Evolutionary conservation across 768 basidiomycete species (phyloP).

Genomic region (Russula dissimulans): DNA sequence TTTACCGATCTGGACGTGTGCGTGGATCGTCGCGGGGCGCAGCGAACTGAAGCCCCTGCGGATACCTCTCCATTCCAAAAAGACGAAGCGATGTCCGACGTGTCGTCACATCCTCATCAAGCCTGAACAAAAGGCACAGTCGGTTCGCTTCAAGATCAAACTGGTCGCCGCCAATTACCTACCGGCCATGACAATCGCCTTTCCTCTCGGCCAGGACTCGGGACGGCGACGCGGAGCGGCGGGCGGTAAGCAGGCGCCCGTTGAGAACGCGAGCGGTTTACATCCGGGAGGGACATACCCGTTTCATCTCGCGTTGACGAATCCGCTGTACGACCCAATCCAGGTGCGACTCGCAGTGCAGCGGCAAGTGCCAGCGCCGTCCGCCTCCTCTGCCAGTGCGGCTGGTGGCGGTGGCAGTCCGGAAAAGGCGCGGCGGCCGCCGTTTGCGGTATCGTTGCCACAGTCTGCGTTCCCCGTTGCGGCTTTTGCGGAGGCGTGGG

Average conservation of each 20-base stretch:
- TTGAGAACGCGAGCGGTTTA: conserved; percentile 38
- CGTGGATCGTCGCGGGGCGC: conserved; percentile 7
- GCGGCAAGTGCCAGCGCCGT: conserved; percentile 35
- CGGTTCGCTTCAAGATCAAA: conserved; percentile 94
- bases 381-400: conserved; percentile 27
- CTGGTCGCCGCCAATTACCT: conserved; percentile 92
- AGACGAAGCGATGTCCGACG: conserved; percentile 88
- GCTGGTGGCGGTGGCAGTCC: conserved; percentile 21
- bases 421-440: conserved; percentile 56
- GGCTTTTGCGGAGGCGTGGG: conserved; percentile 95
- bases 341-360: conserved; percentile 81
- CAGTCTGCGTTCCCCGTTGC: conserved; percentile 71
- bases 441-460: conserved; percentile 76
- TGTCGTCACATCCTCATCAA: conserved; percentile 98
- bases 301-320: conserved; percentile 86
- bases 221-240: conserved; percentile 29
- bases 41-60: conserved; percentile 84
- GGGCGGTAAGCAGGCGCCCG: conserved; percentile 28
- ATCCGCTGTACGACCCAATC: conserved; percentile 94
- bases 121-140: conserved; percentile 94
- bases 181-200: conserved; percentile 67
- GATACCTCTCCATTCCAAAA: conserved; percentile 87
- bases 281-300: conserved; percentile 74
- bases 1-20: not conserved
- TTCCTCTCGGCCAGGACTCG: conserved; percentile 40